Base-by-base conservation (phyloP, 805 yeast species). In the Starmera pachycereana region DNA sequence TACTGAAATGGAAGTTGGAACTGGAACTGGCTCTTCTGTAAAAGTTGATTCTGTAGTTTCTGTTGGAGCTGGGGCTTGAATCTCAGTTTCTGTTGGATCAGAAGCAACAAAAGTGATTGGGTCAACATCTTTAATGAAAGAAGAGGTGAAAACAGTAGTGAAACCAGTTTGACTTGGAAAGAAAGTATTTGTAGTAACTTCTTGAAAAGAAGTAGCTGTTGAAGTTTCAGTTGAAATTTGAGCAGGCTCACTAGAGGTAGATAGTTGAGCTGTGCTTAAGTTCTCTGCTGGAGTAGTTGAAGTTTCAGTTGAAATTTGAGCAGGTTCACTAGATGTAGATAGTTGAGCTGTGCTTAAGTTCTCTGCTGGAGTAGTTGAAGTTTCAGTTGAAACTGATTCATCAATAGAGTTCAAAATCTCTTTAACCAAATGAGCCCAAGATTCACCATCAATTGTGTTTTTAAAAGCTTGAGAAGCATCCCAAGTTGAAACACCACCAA, bases 401-500 rank as follows among this genome's bases (percentile, higher is more conserved):
- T 55, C 37, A 32, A 51, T 37, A 31, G 49, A 51, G 12, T 54
- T 57, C 47, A 76, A 56, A 34, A 71, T 53, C 25, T 56, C 43
- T 55, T 73, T 72, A 57, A 76, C 54, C 32, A 61, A 64, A 29
- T 53, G 56, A 12, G 69, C 70, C 44, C 69, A 73, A 12, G 68
- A 45, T 22, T 46, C 52, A 31, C 73, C 80, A 43, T 65, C 65
- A 31, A 66, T 65, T 37, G 56, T 51, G 40, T 69, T 65, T 47
- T 74, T 69, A 43, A 66, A 59, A 31, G 76, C 87, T 54, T 81
- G 85, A 40, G 90, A 80, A 33, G 95, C 95, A 60, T 87, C 95
- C 97, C 97, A 89, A 42, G 88, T 61, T 69, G 81, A 75, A 52
- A 90, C 73, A 52, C 97, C 97, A 44, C 95, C 97, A 53, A 89